Evolutionary conservation across 805 yeast species (phyloP), one percentile per base, ranked within the genome.

Genomic region (Ogataea pignaliae): DNA sequence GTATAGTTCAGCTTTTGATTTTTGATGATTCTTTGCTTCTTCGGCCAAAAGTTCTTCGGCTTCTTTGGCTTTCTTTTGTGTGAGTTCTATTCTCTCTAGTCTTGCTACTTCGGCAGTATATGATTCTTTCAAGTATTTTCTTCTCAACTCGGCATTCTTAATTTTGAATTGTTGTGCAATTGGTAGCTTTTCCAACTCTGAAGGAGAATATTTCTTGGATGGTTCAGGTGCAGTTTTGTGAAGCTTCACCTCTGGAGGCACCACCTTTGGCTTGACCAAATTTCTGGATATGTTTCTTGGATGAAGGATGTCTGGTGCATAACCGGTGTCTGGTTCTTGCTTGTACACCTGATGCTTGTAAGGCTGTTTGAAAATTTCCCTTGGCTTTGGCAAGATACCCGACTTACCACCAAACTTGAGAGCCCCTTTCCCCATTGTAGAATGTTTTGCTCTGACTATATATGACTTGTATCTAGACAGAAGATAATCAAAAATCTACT

Each of bases 381-480:
- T 81, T 10, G 87, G 81, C 43, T 68, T 71, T 39, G 97, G 97
- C 51, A 90, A 72, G 40, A 87, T 72, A 61, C 97, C 97, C 39
- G 91, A 83, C 64, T 85, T 84, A 13, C 80, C 80, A 29, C 81
- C 80, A 57, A 65, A 70, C 54, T 70, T 76, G 38, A 75, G 56
- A 21, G 71, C 68, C 42, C 78, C 71, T 52, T 75, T 77, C 41
- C 79, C 74, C 75, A 77, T 74, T 32, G 32, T 44, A 21, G 26
- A 21, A 21, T 21, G 26, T 21, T 21, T 5, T 21, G 26, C 4
- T n/a, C n/a, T 21, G 7, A 21, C 7, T 5, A 21, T 21, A 7
- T 21, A 21, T 21, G 26, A 21, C 26, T 7, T 21, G 26, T 21
- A 21, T 21, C 26, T 7, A 21, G 7, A 21, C 7, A 21, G 26